These are phyloP conservation scores for Articulospora tetracladia DNA, from an alignment of 495 filamentous ascomycete species.

Conservation along the genomic window DNA sequence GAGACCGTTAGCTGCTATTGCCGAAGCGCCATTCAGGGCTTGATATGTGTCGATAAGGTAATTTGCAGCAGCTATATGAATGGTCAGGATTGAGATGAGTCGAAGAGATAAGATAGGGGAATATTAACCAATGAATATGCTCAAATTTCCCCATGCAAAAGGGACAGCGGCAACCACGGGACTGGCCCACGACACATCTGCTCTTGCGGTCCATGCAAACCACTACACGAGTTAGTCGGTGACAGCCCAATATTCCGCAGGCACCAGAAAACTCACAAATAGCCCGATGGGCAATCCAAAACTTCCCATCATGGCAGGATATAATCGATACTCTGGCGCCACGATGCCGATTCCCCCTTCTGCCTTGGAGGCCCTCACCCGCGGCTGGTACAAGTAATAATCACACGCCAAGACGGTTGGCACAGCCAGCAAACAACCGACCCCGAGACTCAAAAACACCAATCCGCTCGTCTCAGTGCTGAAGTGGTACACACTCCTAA, in stretches of 20 bases:
- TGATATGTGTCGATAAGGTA: conserved; percentile 61
- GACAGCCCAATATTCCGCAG: background rate
- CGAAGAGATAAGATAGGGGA: background rate
- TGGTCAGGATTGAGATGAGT: conserved; percentile 18
- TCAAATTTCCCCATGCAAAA: conserved; percentile 65
- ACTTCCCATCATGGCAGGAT: conserved; percentile 57
- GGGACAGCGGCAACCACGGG: conserved; percentile 50
- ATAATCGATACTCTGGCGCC: conserved; percentile 56
- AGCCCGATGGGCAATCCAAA: conserved; percentile 41
- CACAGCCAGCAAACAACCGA: conserved; percentile 50
- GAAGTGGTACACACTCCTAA: conserved; percentile 46
- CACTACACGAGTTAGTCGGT: conserved; percentile 28
- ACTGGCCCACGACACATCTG: conserved; percentile 37
- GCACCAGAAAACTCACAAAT: conserved; percentile 8
- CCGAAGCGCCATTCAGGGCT: conserved; percentile 50
- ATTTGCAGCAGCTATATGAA: conserved; percentile 28
- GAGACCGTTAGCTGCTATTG: conserved; percentile 60
- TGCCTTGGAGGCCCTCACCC: conserved; percentile 18
- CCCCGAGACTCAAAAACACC: conserved; percentile 53
- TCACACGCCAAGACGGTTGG: conserved; percentile 44
- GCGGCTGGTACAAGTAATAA: conserved; percentile 33
- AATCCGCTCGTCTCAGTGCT: conserved; percentile 47
- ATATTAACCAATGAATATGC: conserved; percentile 42
- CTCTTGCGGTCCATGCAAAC: conserved; percentile 44
- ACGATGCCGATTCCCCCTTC: conserved; percentile 27